Conservation (phyloP, 192 early-diverging fungal species). For the Coemansia sp. region DNA sequence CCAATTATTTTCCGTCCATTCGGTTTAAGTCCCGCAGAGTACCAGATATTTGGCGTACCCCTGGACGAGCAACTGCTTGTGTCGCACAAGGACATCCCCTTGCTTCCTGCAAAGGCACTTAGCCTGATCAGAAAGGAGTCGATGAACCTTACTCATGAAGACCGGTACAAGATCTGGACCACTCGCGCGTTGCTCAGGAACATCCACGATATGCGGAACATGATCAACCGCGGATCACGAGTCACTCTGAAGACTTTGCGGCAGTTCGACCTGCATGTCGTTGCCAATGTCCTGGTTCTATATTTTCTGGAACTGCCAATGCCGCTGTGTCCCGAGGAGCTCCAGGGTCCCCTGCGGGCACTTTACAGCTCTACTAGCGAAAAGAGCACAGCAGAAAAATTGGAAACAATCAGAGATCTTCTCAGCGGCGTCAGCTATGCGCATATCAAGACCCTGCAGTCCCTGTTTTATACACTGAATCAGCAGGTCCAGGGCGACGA, state of each 20-base stretch:
- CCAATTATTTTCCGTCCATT: slow-evolving; percentile 71
- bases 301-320: slow-evolving; percentile 74
- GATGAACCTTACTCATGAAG: slow-evolving; percentile 38
- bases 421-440: slow-evolving; percentile 39
- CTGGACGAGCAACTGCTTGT: slow-evolving; percentile 67
- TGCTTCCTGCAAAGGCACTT: slow-evolving; percentile 62
- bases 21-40: slow-evolving; percentile 67
- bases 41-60: slow-evolving; percentile 76
- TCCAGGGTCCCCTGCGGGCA: slow-evolving; percentile 67
- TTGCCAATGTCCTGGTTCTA: slow-evolving; percentile 62
- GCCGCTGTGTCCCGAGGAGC: slow-evolving; percentile 65
- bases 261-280: slow-evolving; percentile 57
- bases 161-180: slow-evolving; percentile 63
- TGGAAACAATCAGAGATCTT: slow-evolving; percentile 20
- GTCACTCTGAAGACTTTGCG: slow-evolving; percentile 60
- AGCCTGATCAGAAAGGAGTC: slow-evolving; percentile 59
- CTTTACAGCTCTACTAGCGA: slow-evolving; percentile 57
- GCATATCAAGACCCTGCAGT: slow-evolving; percentile 43
- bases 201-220: slow-evolving; percentile 65
- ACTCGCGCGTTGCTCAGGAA: slow-evolving; percentile 57
- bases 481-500: slow-evolving; percentile 27
- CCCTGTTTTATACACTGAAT: slow-evolving; percentile 33
- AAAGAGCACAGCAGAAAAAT: slow-evolving; percentile 28
- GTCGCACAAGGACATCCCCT: slow-evolving; percentile 61
- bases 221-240: slow-evolving; percentile 61